Conservation (phyloP, 805 yeast species). For the Hermanozyma aechmeae region DNA sequence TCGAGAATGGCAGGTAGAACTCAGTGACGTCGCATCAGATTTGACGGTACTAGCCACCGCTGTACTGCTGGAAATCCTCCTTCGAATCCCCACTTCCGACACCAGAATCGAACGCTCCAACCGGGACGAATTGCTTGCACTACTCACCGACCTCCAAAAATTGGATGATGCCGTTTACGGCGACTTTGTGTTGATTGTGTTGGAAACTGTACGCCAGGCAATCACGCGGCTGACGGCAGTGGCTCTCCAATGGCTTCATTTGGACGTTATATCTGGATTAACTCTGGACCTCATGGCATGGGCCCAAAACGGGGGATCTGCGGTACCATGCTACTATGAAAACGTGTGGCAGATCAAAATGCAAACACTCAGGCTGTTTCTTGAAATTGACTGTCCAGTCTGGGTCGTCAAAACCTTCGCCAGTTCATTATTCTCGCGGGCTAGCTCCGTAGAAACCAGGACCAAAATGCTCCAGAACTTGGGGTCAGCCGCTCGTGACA, state of each 20-base stretch:
- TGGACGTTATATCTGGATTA: not conserved
- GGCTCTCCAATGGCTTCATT: no score
- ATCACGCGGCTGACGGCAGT: not conserved
- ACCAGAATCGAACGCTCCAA: constrained; percentile 5
- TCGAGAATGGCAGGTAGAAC: constrained; percentile 27
- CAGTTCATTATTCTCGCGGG: no score
- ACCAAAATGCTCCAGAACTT: no score
- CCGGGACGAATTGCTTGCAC: constrained; percentile 8
- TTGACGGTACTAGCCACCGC: constrained; percentile 9
- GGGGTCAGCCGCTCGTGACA: no score
- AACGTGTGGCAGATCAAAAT: not conserved
- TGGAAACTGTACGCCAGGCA: constrained; percentile 16
- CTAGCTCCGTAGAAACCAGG: no score
- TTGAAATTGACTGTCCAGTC: no score
- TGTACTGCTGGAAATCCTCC: constrained; percentile 17
- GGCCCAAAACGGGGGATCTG: not conserved
- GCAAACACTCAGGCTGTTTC: not conserved
- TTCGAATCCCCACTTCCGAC: constrained; percentile 6
- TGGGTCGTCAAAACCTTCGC: no score
- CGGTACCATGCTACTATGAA: not conserved
- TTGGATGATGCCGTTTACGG: constrained; percentile 16
- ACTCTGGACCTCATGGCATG: not conserved
- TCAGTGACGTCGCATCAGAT: constrained; percentile 16
- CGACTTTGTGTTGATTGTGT: constrained; percentile 20
- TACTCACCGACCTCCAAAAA: constrained; percentile 3